Base-by-base conservation (phyloP, 2,329 filamentous ascomycete genomes). In the Exophiala mesophila region DNA sequence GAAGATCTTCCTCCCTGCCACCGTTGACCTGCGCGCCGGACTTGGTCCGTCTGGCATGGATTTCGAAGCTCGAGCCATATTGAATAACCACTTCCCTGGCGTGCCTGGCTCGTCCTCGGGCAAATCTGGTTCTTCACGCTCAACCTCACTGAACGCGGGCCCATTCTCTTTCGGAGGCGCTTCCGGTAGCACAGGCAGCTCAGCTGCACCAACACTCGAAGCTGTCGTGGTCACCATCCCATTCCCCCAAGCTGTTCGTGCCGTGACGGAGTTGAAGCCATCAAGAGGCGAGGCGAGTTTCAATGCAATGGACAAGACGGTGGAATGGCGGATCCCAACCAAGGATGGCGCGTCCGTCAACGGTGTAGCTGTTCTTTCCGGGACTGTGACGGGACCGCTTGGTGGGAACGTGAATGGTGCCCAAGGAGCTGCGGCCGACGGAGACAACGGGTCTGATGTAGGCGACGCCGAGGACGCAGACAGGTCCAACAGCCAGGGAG, bases 241-340 rank as follows among this genome's bases (percentile, higher is more conserved):
- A 1, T 74, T 97, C 8, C 86, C 90, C 3, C 67, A 77, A 3
- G 77, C 80, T 18, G 88, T 96, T 44, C 80, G 87, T 44, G 95
- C 88, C 59, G 71, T 97, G 12, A 81, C 80, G 4, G 89, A 96
- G 57, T 75, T 96, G 41, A 78, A 87, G 42, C 78, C 88, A 2
- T 85, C 80, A 53, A 81, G 80, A 52, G 90, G 89, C 24, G 90
- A 97, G 54, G 88, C 88, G 2, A 80, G 77, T 43, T 96, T 88
- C 66, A 84, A 78, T 40, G 80, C 84, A 0, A 80, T 80, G 2
- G 87, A 86, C 37, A 75, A 76, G 34, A 63, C 76, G 1, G 71
- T 96, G 6, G 85, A 94, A 63, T 97, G 90, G 90, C 77, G 81
- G 44, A 79, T 97, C 29, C 78, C 82, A 1, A 76, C 78, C 17